Conservation (phyloP, 2,329 filamentous ascomycete species). For the Coniella lustricola region DNA sequence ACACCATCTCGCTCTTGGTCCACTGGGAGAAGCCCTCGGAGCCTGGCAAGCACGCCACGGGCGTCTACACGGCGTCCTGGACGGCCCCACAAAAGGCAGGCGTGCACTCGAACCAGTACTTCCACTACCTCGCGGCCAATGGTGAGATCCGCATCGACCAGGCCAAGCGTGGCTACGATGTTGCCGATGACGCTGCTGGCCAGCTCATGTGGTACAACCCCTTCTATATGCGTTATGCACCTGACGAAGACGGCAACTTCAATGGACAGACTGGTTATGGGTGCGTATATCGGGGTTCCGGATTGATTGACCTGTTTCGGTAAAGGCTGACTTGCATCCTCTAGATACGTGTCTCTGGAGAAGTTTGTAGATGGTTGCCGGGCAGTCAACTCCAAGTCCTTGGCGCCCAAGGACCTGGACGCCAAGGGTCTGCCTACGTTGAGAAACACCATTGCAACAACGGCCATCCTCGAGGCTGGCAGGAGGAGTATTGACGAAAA, state of each 20-base stretch:
- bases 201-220: slow-evolving; percentile 84
- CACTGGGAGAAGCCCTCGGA: slow-evolving; percentile 75
- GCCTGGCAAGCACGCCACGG: slow-evolving; percentile 66
- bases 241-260: slow-evolving; percentile 93
- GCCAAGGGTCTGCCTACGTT: slow-evolving; percentile 75
- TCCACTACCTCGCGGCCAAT: slow-evolving; percentile 81
- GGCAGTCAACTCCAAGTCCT: slow-evolving; percentile 65
- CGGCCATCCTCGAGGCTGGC: slow-evolving; percentile 84
- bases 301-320: not conserved
- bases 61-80: slow-evolving; percentile 91
- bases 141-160: slow-evolving; percentile 89
- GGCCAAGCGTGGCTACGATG: slow-evolving; percentile 89
- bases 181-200: slow-evolving; percentile 70
- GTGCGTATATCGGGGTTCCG: not conserved
- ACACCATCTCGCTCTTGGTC: slow-evolving; percentile 85
- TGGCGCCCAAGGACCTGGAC: slow-evolving; percentile 71
- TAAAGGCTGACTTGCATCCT: not conserved
- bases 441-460: slow-evolving; percentile 83
- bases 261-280: slow-evolving; percentile 86
- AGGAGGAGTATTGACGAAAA: slow-evolving; percentile 77
- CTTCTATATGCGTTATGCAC: slow-evolving; percentile 92
- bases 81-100: slow-evolving; percentile 87
- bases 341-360: slow-evolving; percentile 76
- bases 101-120: slow-evolving; percentile 96
- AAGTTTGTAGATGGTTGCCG: slow-evolving; percentile 89